phyloP scores from a whole-genome alignment of 148 eudicot species.

The Selenicereus undatus region DNA sequence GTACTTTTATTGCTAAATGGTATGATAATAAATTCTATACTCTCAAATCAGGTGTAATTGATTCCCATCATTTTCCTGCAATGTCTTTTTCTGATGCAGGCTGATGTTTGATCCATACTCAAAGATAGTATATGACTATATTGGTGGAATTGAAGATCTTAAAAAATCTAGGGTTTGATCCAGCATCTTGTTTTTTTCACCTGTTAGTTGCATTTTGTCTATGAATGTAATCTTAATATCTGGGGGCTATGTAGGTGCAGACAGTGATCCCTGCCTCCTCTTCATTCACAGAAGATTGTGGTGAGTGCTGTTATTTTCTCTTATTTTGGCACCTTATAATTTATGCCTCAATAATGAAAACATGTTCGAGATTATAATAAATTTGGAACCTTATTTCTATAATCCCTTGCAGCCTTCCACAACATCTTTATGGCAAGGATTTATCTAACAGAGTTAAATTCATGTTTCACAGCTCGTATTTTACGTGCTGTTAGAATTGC shows the following conservation, averaged over 20 bases:
- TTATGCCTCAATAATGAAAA: not conserved
- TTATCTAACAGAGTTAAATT: not conserved
- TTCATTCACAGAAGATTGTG: conserved; percentile 32
- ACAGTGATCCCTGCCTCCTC: conserved; percentile 28
- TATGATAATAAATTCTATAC: not conserved
- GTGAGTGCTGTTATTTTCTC: conserved; percentile 11
- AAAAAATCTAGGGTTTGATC: conserved; percentile 30
- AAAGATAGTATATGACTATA: conserved; percentile 28
- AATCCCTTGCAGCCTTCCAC: not conserved
- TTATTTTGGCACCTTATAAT: not conserved
- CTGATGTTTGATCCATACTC: conserved; percentile 35
- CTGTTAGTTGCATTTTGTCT: not conserved
- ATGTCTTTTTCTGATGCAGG: conserved; percentile 11
- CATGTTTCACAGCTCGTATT: conserved; percentile 29
- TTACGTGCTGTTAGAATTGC: conserved; percentile 34
- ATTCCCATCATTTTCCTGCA: not conserved
- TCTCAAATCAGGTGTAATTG: not conserved
- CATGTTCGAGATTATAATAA: not conserved
- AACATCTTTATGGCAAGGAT: conserved; percentile 5
- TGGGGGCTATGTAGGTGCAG: conserved; percentile 21
- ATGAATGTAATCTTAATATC: not conserved
- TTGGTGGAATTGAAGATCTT: conserved; percentile 36
- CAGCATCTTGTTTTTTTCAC: conserved; percentile 3
- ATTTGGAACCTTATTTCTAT: not conserved
- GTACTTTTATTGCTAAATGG: not conserved